Evolutionary conservation across 441 rosid genomes (phyloP).

Genomic region (Brassica balearica): DNA sequence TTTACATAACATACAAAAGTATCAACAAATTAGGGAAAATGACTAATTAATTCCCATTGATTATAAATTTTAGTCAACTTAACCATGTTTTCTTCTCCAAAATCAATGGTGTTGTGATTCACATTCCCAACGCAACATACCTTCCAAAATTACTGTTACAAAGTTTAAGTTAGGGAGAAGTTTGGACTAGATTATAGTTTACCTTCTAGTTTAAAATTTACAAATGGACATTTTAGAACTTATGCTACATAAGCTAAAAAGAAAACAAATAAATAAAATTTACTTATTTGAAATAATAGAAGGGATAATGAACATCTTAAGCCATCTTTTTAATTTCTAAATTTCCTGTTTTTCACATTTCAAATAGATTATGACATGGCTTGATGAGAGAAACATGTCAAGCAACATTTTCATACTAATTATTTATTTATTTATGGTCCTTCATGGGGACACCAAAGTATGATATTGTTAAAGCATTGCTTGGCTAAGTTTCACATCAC

Average conservation of each 20-base stretch:
- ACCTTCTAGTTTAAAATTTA: background rate
- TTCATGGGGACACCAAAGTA: slow-evolving; percentile 32
- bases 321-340: background rate
- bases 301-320: background rate
- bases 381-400: slow-evolving; percentile 18
- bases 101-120: background rate
- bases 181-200: background rate
- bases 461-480: slow-evolving; percentile 26
- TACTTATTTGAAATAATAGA: background rate
- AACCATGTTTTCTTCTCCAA: slow-evolving; percentile 15
- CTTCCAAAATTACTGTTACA: background rate
- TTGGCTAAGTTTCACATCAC: slow-evolving; percentile 39
- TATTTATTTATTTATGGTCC: background rate
- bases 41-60: background rate
- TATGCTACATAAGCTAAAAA: background rate
- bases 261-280: background rate
- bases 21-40: slow-evolving; percentile 8
- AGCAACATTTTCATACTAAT: slow-evolving; percentile 1
- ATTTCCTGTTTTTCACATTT: background rate
- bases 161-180: background rate
- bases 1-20: slow-evolving; percentile 20
- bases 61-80: slow-evolving; percentile 5
- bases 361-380: background rate
- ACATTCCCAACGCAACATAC: background rate
- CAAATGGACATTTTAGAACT: background rate